A percentile compares a stretch with the other conserved stretches of the same genome.
phyloP scores from a whole-genome alignment of 352 stramenopile species.

The Elongisporangium prolatum region DNA sequence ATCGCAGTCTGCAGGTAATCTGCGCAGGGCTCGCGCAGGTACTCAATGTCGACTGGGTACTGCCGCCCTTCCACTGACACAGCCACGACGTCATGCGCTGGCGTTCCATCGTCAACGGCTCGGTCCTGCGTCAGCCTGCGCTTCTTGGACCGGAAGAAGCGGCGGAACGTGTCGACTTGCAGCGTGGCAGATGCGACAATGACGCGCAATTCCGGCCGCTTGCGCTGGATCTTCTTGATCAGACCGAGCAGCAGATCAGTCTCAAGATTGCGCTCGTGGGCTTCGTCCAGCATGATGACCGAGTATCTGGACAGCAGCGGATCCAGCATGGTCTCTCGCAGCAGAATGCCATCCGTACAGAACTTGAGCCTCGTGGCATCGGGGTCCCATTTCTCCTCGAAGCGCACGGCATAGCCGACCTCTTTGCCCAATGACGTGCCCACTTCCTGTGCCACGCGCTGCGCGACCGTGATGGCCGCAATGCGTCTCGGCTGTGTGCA shows the following conservation, averaged over 20 bases:
- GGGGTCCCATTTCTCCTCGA: conserved; percentile 93
- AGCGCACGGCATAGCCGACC: conserved; percentile 98
- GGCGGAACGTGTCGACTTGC: conserved; percentile 83
- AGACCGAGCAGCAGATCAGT: conserved; percentile 92
- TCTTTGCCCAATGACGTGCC: conserved; percentile 91
- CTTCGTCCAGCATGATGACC: conserved; percentile 91
- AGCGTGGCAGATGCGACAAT: conserved; percentile 80
- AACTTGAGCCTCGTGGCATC: conserved; percentile 95
- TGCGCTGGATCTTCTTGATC: conserved; percentile 95
- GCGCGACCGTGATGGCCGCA: conserved; percentile 96
- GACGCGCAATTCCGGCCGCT: conserved; percentile 84
- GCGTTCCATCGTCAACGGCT: not conserved
- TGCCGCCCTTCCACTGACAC: conserved; percentile 84
- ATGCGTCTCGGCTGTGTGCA: conserved; percentile 95
- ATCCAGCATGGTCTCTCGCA: conserved; percentile 92
- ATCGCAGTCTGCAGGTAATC: conserved; percentile 76
- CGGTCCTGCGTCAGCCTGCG: conserved; percentile 12
- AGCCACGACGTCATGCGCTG: conserved; percentile 40
- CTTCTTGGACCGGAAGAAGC: conserved; percentile 84
- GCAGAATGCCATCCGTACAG: conserved; percentile 99
- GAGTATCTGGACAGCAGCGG: conserved; percentile 73
- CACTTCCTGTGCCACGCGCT: conserved; percentile 97
- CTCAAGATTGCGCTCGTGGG: conserved; percentile 92
- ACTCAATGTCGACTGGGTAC: conserved; percentile 92
- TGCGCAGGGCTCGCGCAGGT: conserved; percentile 58